A percentile compares a stretch with the other conserved stretches of the same genome.
phyloP scores from a whole-genome alignment of 495 filamentous ascomycete genomes.

The Penicillium bovifimosum region DNA sequence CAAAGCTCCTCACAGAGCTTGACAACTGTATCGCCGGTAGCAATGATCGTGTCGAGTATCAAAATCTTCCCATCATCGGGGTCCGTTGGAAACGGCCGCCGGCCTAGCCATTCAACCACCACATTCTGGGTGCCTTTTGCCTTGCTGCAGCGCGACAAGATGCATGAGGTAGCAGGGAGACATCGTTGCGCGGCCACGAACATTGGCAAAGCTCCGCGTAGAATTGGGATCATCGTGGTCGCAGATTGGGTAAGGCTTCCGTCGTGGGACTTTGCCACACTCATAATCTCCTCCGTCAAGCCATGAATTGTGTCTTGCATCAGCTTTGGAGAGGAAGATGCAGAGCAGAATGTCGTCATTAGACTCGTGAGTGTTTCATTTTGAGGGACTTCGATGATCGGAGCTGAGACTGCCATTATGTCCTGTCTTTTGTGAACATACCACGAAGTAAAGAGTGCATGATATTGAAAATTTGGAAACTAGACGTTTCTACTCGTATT shows the following conservation, averaged over 20 bases:
- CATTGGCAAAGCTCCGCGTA: background rate
- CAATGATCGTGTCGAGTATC: background rate
- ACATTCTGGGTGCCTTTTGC: background rate
- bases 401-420: background rate
- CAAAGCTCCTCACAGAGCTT: background rate
- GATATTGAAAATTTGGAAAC: background rate
- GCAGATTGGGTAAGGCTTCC: background rate
- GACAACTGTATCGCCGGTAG: background rate
- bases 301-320: constrained; percentile 5
- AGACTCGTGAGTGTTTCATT: background rate
- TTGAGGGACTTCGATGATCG: constrained; percentile 1
- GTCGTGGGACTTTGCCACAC: background rate
- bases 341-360: background rate
- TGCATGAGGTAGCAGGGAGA: background rate
- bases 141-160: background rate
- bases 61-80: background rate
- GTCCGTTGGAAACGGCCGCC: background rate
- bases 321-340: background rate
- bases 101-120: constrained; percentile 2
- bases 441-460: background rate
- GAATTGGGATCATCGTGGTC: constrained; percentile 4
- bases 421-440: background rate
- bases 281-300: background rate
- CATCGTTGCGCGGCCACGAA: background rate
- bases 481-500: too few relatives aligned